Evolutionary conservation across 1,139 yeast genomes (phyloP), one percentile per base, ranked within the genome.

Genomic region (Geotrichum restrictum): DNA sequence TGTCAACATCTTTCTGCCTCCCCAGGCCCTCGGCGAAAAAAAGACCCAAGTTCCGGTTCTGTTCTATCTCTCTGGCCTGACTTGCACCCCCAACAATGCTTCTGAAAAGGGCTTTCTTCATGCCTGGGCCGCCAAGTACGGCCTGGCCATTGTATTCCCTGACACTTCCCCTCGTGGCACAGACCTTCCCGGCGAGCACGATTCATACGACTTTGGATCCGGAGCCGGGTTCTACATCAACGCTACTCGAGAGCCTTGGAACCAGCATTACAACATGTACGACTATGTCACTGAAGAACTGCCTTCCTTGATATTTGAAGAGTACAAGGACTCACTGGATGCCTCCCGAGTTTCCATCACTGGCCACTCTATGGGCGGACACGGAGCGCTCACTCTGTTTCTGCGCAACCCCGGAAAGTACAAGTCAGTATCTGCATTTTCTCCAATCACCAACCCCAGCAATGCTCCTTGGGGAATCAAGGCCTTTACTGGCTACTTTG

Each of bases 301-400:
- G 57, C 88, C 85, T 34, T 60, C 62, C 4, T 69, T 68, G 51
- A 71, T 87, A 58, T 69, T 74, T 8, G 62, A 75, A 10, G 54
- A 56, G 36, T 59, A 51, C 49, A 36, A 29, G 31, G 48, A 51
- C 3, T 69, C 72, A 36, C 73, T 87, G 59, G 85, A 87, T 66
- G 74, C 80, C 53, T 66, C 70, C 33, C 83, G 79, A 48, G 76
- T 83, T 52, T 79, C 93, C 27, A 82, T 93, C 59, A 83, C 94
- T 10, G 98, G 98, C 43, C 98, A 93, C 69, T 93, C 98, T 1
- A 93, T 93, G 98, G 98, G 98, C 48, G 98, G 98, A 0, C 88
- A 79, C 68, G 98, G 98, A 51, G 96, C 98, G 0, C 72, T 93
- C 56, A 74, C 85, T 53, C 83, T 95, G 14, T 91, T 80, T 67